phyloP scores from a whole-genome alignment of 2,329 filamentous ascomycete genomes.

The Cercospora berteroae region DNA sequence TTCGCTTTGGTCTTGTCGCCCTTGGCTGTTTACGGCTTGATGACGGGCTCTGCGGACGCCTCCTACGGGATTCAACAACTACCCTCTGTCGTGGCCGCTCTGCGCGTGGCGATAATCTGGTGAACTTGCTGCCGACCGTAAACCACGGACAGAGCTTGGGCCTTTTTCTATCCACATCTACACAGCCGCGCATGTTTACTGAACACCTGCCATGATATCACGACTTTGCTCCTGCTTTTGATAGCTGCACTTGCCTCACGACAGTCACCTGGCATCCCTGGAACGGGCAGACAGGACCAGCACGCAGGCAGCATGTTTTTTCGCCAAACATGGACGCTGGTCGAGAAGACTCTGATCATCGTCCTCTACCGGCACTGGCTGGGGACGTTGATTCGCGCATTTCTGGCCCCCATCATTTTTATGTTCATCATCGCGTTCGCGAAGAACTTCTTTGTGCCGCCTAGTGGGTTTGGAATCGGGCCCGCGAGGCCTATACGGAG shows the following conservation, averaged over 20 bases:
- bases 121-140: not conserved
- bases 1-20: constrained; percentile 1
- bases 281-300: not conserved
- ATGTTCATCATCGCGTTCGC: constrained; percentile 56
- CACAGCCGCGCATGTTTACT: not conserved
- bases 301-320: constrained; percentile 28
- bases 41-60: not conserved
- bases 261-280: not conserved
- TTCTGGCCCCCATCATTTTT: constrained; percentile 55
- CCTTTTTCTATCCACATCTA: not conserved
- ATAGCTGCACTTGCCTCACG: not conserved
- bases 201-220: not conserved
- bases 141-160: not conserved
- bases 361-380: constrained; percentile 55
- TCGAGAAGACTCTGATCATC: constrained; percentile 57
- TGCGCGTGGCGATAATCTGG: not conserved
- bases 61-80: not conserved
- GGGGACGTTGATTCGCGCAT: constrained; percentile 55
- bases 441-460: constrained; percentile 78
- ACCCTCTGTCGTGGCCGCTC: not conserved
- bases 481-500: constrained; percentile 59
- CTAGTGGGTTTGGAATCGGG: constrained; percentile 72
- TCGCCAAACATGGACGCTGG: constrained; percentile 56
- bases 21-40: constrained; percentile 5
- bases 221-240: not conserved